Conservation (phyloP, 371 early-diverging fungal genomes). For the Mucor sp. region DNA sequence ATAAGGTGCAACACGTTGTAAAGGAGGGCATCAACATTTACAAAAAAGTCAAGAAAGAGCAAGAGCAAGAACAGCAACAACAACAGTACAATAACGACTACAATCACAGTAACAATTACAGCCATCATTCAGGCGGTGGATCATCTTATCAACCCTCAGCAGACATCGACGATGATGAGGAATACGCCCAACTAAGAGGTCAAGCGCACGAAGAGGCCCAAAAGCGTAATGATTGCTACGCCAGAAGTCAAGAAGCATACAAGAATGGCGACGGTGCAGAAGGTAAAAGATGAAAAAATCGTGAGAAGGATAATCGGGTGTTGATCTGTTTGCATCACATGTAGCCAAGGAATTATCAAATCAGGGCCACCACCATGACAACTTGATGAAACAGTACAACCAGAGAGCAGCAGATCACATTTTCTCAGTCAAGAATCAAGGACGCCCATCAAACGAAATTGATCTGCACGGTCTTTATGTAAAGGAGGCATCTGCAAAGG, state of each 20-base stretch:
- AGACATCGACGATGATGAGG: constrained; percentile 36
- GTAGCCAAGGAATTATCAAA: constrained; percentile 57
- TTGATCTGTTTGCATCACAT: background rate
- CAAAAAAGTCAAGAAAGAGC: constrained; percentile 21
- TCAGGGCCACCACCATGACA: constrained; percentile 54
- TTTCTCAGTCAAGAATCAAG: constrained; percentile 54
- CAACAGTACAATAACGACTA: constrained; percentile 15
- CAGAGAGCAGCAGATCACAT: constrained; percentile 53
- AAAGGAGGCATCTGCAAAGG: constrained; percentile 55
- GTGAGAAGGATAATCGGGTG: background rate
- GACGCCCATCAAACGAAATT: constrained; percentile 50
- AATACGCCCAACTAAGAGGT: constrained; percentile 37
- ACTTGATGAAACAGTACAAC: constrained; percentile 57
- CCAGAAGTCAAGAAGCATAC: constrained; percentile 48
- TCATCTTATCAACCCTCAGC: constrained; percentile 9
- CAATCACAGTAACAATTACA: background rate
- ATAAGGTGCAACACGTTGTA: constrained; percentile 21
- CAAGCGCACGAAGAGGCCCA: constrained; percentile 50
- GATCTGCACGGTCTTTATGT: constrained; percentile 67
- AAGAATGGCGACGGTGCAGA: constrained; percentile 37
- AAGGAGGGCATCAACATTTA: constrained; percentile 33
- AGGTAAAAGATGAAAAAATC: constrained; percentile 25
- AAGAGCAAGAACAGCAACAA: constrained; percentile 18
- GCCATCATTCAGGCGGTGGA: background rate
- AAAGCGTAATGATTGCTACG: constrained; percentile 45